Conservation (phyloP, 2,329 filamentous ascomycete species). For the Neurospora crassa region DNA sequence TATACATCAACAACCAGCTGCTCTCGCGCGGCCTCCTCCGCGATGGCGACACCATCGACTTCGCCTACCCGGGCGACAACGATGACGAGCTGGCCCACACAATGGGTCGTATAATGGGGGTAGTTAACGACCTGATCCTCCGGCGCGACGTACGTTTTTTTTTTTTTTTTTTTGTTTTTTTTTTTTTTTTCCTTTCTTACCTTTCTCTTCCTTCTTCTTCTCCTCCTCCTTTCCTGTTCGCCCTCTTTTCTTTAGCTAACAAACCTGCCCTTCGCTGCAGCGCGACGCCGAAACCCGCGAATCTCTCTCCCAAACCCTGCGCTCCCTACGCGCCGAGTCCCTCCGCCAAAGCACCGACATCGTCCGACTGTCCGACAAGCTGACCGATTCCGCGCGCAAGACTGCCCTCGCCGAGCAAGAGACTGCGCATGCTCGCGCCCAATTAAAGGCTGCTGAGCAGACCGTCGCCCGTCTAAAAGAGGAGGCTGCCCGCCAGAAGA, state of each 20-base stretch:
- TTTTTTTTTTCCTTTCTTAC: not conserved
- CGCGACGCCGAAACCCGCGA: conserved; percentile 86
- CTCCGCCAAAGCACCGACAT: conserved; percentile 64
- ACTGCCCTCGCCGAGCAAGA: conserved; percentile 55
- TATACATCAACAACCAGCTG: conserved; percentile 65
- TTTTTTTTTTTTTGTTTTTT: conserved; percentile 10
- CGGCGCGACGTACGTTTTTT: conserved; percentile 65
- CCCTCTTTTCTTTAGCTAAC: not conserved
- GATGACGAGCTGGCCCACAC: conserved; percentile 46
- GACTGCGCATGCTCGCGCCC: conserved; percentile 57
- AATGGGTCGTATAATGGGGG: conserved; percentile 80
- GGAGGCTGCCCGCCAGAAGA: conserved; percentile 70
- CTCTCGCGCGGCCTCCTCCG: conserved; percentile 55
- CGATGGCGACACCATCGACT: conserved; percentile 70
- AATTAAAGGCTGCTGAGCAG: conserved; percentile 65
- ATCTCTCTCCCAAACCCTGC: conserved; percentile 68
- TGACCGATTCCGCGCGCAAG: conserved; percentile 44
- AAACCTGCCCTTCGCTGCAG: conserved; percentile 31
- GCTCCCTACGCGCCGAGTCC: conserved; percentile 64
- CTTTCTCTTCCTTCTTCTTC: not conserved
- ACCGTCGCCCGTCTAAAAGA: conserved; percentile 71
- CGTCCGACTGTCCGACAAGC: conserved; percentile 44
- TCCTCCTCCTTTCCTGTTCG: not conserved
- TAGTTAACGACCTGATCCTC: conserved; percentile 88
- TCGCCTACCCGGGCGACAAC: conserved; percentile 57